Conservation (phyloP, 495 filamentous ascomycete species). For the Aspergillus biplanus region DNA sequence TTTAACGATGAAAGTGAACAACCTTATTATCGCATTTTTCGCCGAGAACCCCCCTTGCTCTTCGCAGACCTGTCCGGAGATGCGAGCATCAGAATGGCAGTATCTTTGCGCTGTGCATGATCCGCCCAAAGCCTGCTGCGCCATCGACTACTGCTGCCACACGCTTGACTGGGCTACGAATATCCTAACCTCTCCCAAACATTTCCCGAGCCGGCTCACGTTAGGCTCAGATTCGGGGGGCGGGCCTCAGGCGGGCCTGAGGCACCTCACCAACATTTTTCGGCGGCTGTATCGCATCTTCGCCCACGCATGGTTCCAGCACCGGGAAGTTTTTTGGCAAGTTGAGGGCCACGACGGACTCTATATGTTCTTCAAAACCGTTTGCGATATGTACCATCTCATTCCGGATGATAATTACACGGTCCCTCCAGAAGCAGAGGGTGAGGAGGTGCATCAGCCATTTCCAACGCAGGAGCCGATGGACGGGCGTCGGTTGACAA, state of each 20-base stretch:
- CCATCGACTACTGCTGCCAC: conserved; percentile 98
- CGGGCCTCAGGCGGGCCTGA: conserved; percentile 63
- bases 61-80: conserved; percentile 86
- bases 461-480: conserved; percentile 33
- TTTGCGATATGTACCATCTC: conserved; percentile 86
- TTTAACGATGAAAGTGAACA: conserved; percentile 89
- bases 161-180: conserved; percentile 97
- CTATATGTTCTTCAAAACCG: conserved; percentile 95
- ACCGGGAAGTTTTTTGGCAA: conserved; percentile 92
- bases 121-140: conserved; percentile 90
- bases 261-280: conserved; percentile 92
- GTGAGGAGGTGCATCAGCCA: conserved; percentile 55
- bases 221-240: conserved; percentile 66
- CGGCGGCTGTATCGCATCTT: conserved; percentile 94
- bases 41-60: conserved; percentile 88
- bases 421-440: conserved; percentile 90
- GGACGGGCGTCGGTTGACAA: conserved; percentile 50
- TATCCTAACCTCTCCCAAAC: conserved; percentile 83
- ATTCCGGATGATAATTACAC: conserved; percentile 95
- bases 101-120: conserved; percentile 98
- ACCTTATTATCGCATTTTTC: conserved; percentile 87
- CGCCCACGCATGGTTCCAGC: conserved; percentile 98
- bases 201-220: conserved; percentile 87
- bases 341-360: conserved; percentile 87
- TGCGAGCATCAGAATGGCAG: conserved; percentile 98